Conservation (phyloP, 352 stramenopile genomes). For the Sclerospora graminicola region DNA sequence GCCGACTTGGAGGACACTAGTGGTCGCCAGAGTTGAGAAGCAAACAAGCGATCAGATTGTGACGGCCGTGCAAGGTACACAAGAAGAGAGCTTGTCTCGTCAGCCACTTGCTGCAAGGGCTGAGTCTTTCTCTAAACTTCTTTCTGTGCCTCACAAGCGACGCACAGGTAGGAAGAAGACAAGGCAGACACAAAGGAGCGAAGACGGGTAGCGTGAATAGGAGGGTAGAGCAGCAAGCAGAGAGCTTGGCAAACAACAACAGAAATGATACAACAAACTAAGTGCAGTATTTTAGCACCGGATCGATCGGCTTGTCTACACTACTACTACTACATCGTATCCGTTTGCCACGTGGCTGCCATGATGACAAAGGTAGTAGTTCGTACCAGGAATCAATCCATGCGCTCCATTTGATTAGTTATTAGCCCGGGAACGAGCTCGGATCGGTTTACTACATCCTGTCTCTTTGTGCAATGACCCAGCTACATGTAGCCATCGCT, state of each 20-base stretch:
- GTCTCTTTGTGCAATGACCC: too few relatives aligned
- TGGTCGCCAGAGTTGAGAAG: constrained; percentile 4
- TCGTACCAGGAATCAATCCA: too few relatives aligned
- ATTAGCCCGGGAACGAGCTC: too few relatives aligned
- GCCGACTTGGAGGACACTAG: constrained; percentile 5
- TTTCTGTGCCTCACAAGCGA: constrained; percentile 8
- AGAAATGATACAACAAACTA: constrained; percentile 13
- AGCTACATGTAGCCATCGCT: constrained; percentile 8
- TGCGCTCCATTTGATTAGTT: too few relatives aligned
- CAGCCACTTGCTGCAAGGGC: constrained; percentile 5
- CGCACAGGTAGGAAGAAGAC: constrained; percentile 28
- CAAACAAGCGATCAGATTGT: constrained; percentile 8
- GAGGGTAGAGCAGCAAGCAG: constrained; percentile 19
- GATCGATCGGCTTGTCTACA: too few relatives aligned
- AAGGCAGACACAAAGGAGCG: constrained; percentile 9
- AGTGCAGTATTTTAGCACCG: constrained; percentile 10
- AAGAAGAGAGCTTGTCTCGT: constrained; percentile 2
- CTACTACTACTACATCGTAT: too few relatives aligned
- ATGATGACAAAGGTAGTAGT: too few relatives aligned
- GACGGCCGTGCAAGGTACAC: constrained; percentile 2
- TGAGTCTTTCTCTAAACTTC: constrained; percentile 4
- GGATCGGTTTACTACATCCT: too few relatives aligned
- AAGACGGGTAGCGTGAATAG: constrained; percentile 4
- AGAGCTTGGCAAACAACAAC: constrained; percentile 9
- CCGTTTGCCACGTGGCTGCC: too few relatives aligned